Evolutionary conservation across 768 basidiomycete genomes (phyloP).

Genomic region (Collybiopsis confluens): DNA sequence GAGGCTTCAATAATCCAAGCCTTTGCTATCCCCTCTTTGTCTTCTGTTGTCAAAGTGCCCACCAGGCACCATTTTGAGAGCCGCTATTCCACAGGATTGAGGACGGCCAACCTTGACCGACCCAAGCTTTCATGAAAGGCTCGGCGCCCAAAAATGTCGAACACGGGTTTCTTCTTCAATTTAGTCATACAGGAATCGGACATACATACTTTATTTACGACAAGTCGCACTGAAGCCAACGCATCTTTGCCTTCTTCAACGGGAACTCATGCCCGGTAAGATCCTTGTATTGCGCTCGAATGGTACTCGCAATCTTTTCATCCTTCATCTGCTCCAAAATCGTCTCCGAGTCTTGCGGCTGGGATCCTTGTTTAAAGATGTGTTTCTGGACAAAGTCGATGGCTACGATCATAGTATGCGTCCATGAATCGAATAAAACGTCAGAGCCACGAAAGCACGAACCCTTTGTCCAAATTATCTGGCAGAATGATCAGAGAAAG

Average conservation of each 20-base stretch:
- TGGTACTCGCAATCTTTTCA: constrained; percentile 30
- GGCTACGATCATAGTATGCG: constrained; percentile 17
- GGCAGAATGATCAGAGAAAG: not conserved
- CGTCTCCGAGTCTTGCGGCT: constrained; percentile 34
- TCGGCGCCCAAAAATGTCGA: too few species aligned
- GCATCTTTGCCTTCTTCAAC: constrained; percentile 8
- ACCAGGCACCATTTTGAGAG: too few species aligned
- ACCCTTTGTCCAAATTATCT: constrained; percentile 30
- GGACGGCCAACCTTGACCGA: too few species aligned
- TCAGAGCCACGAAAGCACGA: constrained; percentile 14
- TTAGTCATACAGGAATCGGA: too few species aligned
- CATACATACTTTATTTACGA: too few species aligned
- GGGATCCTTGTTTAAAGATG: constrained; percentile 30
- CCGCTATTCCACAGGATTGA: too few species aligned
- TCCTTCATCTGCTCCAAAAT: constrained; percentile 38
- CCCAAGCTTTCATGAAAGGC: too few species aligned
- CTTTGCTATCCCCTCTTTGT: too few species aligned
- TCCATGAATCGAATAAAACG: too few species aligned
- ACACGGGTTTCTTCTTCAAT: too few species aligned
- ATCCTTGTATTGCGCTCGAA: constrained; percentile 26
- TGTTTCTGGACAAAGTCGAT: constrained; percentile 41
- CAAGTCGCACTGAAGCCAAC: not conserved
- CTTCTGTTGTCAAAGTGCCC: too few species aligned
- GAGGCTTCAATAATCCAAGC: too few species aligned
- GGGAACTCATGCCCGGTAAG: constrained; percentile 30